Percentiles rank a stretch among this genome's conserved stretches.
These are phyloP conservation scores for Agrostemma githago DNA, from an alignment of 148 eudicot genomes.

Conservation along the genomic window DNA sequence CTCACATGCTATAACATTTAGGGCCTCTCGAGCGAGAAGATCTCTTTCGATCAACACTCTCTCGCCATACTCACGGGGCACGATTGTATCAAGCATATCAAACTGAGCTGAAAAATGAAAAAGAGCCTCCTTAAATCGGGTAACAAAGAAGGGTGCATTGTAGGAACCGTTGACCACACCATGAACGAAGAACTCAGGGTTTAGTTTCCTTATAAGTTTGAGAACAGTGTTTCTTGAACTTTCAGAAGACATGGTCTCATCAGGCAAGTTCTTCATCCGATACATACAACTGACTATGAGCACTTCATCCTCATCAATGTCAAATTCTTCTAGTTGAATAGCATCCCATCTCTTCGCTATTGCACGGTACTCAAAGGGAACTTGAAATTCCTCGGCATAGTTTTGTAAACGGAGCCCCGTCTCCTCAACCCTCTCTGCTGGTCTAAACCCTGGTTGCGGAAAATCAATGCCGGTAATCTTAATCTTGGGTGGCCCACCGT, in stretches of 20 bases:
- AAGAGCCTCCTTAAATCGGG: conserved; percentile 63
- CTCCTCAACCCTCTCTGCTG: conserved; percentile 56
- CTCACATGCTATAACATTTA: conserved; percentile 71
- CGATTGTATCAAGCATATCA: conserved; percentile 59
- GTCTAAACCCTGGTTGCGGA: conserved; percentile 65
- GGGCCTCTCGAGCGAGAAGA: conserved; percentile 50
- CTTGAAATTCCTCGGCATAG: conserved; percentile 48
- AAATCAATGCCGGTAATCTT: conserved; percentile 64
- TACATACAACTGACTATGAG: conserved; percentile 56
- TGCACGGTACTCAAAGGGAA: conserved; percentile 56
- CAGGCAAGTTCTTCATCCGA: conserved; percentile 50
- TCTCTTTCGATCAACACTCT: conserved; percentile 56
- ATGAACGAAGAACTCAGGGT: conserved; percentile 51
- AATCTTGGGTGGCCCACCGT: conserved; percentile 53
- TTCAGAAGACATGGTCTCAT: conserved; percentile 46
- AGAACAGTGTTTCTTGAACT: conserved; percentile 47
- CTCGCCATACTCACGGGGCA: conserved; percentile 47
- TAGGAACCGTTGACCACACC: conserved; percentile 62
- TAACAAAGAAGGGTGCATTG: conserved; percentile 54
- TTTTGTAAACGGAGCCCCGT: conserved; percentile 53
- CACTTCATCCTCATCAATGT: conserved; percentile 49
- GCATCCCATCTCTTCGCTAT: conserved; percentile 64
- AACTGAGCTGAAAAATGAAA: conserved; percentile 63
- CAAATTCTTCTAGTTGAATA: conserved; percentile 47
- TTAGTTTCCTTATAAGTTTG: conserved; percentile 40